These are phyloP conservation scores for Colletotrichum phormii DNA, from an alignment of 2,329 filamentous ascomycete genomes.

Conservation along the genomic window DNA sequence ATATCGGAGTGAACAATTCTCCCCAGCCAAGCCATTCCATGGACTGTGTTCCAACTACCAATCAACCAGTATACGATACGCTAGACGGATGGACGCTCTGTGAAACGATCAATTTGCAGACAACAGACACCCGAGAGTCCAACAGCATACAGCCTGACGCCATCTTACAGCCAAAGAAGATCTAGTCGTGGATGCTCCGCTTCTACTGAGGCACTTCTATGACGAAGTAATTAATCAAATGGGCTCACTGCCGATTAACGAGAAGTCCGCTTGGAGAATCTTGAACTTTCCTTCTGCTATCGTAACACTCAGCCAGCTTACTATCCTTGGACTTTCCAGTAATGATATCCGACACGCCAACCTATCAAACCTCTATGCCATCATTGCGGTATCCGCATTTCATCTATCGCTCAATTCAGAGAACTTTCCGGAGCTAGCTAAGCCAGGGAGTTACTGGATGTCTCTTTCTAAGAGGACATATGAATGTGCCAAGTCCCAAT, in stretches of 20 bases:
- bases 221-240: constrained; percentile 19
- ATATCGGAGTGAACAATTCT: neutral
- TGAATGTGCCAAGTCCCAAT: neutral
- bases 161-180: neutral
- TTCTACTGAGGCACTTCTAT: constrained; percentile 10
- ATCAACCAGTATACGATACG: too few species aligned
- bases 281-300: constrained; percentile 9
- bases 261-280: constrained; percentile 18
- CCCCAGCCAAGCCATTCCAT: neutral
- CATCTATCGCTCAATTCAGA: constrained; percentile 7
- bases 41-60: too few species aligned
- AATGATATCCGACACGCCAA: neutral
- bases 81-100: neutral
- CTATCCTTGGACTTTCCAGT: neutral
- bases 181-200: neutral
- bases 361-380: constrained; percentile 2
- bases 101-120: neutral
- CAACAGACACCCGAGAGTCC: neutral
- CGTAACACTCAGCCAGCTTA: constrained; percentile 6
- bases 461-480: neutral
- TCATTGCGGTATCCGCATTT: constrained; percentile 5
- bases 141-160: neutral
- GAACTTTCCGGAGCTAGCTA: neutral
- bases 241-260: constrained; percentile 9
- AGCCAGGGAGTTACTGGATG: neutral